Conservation (phyloP, 371 early-diverging fungal genomes). For the Blastocladiella emersonii region DNA sequence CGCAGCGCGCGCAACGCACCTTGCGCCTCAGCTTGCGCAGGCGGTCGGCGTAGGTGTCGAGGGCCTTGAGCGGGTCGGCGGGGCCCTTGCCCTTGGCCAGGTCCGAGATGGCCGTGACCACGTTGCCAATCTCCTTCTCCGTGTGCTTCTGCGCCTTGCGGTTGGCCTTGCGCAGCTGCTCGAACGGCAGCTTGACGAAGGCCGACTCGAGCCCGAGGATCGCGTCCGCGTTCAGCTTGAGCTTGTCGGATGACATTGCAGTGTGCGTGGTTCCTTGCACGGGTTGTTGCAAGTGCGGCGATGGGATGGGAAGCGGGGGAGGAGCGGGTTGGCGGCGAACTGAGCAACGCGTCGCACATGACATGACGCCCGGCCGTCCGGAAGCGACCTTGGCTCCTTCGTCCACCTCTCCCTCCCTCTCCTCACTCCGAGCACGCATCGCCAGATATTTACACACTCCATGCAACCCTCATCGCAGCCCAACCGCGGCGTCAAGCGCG, state of each 20-base stretch:
- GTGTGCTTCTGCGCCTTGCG: constrained; percentile 61
- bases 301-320: too few species aligned
- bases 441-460: too few species aligned
- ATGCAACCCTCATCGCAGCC: too few species aligned
- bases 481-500: too few species aligned
- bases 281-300: too few species aligned
- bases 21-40: constrained; percentile 57
- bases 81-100: constrained; percentile 17
- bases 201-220: constrained; percentile 75
- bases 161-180: constrained; percentile 69
- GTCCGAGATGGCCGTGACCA: constrained; percentile 28
- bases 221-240: constrained; percentile 58
- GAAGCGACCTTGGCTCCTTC: too few species aligned
- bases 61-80: constrained; percentile 31
- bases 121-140: constrained; percentile 55
- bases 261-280: too few species aligned
- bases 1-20: constrained; percentile 27
- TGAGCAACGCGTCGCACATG: too few species aligned
- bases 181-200: constrained; percentile 79
- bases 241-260: constrained; percentile 32
- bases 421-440: too few species aligned
- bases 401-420: too few species aligned
- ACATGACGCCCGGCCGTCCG: too few species aligned
- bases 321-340: too few species aligned
- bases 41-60: constrained; percentile 48